Base-by-base conservation (phyloP, 139 green algal species). In the Haematococcus lacustris region DNA sequence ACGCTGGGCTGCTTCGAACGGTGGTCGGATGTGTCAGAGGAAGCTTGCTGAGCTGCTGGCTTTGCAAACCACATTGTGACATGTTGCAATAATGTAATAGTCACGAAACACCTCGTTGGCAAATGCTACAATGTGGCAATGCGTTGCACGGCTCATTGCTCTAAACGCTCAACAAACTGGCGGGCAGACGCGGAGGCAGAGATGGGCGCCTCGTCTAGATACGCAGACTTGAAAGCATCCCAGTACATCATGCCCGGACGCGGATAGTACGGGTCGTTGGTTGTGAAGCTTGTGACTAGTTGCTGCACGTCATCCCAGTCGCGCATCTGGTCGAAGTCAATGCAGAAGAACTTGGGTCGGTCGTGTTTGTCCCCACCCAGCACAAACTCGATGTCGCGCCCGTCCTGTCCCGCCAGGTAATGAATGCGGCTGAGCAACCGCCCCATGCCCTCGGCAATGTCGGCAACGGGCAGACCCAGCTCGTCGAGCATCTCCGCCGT, bases 381-480 rank as follows among this genome's bases (percentile, higher is more conserved):
- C 66, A 72, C 66, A 35, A 72, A 72, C n/a, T 72, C 66, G n/a
- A 72, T 72, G 66, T 72, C 59, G 59, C 59, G 59, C n/a, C 38
- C 66, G 39, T 72, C 66, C 7, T n/a, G 40, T 5, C 66, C 39
- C 9, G 66, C 66, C 17, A 26, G 6, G 39, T 51, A 60, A 35
- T 72, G 38, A 17, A 72, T 60, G 39, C 40, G 66, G 25, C 28
- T 35, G 28, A 72, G 66, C 66, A 72, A 37, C 38, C 40, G 66
- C 13, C 66, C 66, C 66, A 72, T 72, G 40, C 39, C 6, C 5
- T 4, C 38, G 7, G 66, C 66, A 38, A 72, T 72, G 7, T 61
- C 40, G 5, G 9, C 41, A 3, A 38, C 41, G 26, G 66, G 66
- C 66, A 72, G 66, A 5, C 28, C 39, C 39, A 72, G 66, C 26